These are phyloP conservation scores for Brassica incana DNA, from an alignment of 345 rosid genomes.

Conservation along the genomic window DNA sequence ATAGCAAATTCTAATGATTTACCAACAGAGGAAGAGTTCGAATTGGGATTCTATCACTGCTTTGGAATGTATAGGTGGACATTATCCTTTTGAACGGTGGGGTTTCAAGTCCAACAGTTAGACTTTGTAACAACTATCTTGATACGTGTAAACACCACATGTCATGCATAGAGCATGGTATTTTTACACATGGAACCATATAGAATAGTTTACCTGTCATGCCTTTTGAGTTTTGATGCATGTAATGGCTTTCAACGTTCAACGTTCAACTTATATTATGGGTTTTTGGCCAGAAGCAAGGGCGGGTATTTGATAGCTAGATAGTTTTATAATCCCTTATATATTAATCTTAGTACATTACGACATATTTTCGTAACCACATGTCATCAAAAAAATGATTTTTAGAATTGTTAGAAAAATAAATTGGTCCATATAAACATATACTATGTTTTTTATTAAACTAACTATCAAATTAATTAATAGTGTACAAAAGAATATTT, in stretches of 20 bases:
- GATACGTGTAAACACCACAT: conserved; percentile 20
- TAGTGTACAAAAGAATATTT: no score
- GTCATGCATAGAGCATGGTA: conserved; percentile 23
- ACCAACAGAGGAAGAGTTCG: conserved; percentile 15
- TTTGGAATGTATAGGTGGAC: conserved; percentile 26
- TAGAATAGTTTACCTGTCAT: conserved; percentile 9
- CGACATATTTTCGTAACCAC: no score
- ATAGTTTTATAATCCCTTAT: not conserved
- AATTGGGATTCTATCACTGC: conserved; percentile 16
- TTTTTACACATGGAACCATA: conserved; percentile 29
- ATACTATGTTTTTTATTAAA: no score
- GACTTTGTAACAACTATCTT: not conserved
- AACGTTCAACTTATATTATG: not conserved
- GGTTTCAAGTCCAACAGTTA: conserved; percentile 13
- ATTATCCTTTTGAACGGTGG: conserved; percentile 30
- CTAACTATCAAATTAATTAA: no score
- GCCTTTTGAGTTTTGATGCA: not conserved
- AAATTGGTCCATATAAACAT: no score
- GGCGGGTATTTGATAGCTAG: not conserved
- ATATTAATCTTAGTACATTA: no score
- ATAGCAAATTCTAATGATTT: not conserved
- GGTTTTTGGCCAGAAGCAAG: not conserved
- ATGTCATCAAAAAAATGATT: no score
- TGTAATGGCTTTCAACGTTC: conserved; percentile 5
- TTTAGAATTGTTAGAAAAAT: no score